These are phyloP conservation scores for Hypoxylon fuscum DNA, from an alignment of 495 filamentous ascomycete genomes.

Conservation along the genomic window DNA sequence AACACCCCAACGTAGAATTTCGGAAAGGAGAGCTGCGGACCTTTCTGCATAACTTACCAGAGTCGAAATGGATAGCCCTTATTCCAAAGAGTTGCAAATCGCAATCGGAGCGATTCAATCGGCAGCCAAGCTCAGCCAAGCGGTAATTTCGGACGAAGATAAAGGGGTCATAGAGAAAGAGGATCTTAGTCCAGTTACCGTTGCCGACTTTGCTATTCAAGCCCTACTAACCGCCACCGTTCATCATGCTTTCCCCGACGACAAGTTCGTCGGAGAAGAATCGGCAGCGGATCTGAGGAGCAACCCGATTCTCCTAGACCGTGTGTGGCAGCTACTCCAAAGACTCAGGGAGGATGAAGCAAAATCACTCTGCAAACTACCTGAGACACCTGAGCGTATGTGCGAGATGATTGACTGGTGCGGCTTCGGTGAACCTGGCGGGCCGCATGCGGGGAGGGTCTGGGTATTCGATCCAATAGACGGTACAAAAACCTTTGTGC, in stretches of 20 bases:
- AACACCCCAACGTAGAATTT: no score
- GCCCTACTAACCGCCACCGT: constrained; percentile 67
- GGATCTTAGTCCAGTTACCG: constrained; percentile 69
- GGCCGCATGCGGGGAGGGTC: constrained; percentile 50
- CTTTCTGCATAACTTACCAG: not conserved
- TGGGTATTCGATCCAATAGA: constrained; percentile 81
- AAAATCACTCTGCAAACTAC: constrained; percentile 47
- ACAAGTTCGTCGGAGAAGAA: constrained; percentile 71
- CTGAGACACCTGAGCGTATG: constrained; percentile 62
- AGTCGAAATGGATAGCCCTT: constrained; percentile 48
- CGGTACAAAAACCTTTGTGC: constrained; percentile 72
- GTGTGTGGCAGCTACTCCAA: constrained; percentile 61
- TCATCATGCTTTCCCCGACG: constrained; percentile 61
- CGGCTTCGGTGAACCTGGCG: constrained; percentile 52
- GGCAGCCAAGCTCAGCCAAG: constrained; percentile 52
- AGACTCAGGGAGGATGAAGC: constrained; percentile 42
- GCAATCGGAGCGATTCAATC: constrained; percentile 44
- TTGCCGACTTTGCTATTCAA: constrained; percentile 75
- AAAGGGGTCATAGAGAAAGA: constrained; percentile 58
- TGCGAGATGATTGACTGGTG: constrained; percentile 70
- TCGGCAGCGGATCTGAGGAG: constrained; percentile 62
- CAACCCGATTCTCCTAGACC: constrained; percentile 58
- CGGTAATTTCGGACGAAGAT: constrained; percentile 44
- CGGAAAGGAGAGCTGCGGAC: not conserved
- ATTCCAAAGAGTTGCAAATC: constrained; percentile 44